Evolutionary conservation across 1,284 basidiomycete species (phyloP), one percentile per base, ranked within the genome.

Genomic region (Cryptococcus sp.): DNA sequence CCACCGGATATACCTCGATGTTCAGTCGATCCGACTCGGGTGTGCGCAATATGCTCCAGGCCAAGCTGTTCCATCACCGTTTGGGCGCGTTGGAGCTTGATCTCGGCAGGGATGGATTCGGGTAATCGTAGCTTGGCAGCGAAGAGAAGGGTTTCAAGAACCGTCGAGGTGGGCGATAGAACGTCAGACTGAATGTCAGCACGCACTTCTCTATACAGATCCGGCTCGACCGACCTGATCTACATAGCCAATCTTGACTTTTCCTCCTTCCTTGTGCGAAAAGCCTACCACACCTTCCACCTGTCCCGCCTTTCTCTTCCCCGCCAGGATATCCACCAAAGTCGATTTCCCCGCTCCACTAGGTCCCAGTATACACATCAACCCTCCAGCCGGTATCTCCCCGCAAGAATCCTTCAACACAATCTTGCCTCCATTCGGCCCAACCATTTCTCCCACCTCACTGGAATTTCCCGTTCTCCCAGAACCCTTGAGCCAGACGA

Each of bases 321-420:
- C 82, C 0, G 87, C 86, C 7, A 93, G 77, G 26, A 92, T 81
- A 63, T 92, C 89, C 16, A 91, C 82, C 24, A 92, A 75, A 0
- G 88, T 89, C 0, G 85, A 87, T 69, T 90, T 90, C 38, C 87
- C 87, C 10, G 87, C 85, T 47, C 86, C 87, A 66, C 83, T 88
- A 1, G 90, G 89, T 0, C 90, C 90, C 4, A 94, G 80, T 47
- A 94, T 81, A 19, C 85, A 86, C 79, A 89, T 84, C 76, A 93
- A 83, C 49, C 86, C 80, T 3, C 90, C 90, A 0, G 87, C 79
- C 1, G 75, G 73, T 14, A 93, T 80, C 5, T 72, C 70, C 0
- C 90, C 90, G n/a, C 74, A 81, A 19, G 88, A 77, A 32, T 75
- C 75, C 62, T 86, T 81, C 39, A 94, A 73, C n/a, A 94, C 78